Base-by-base conservation (phyloP, 805 yeast genomes). In the Pichia membranifaciens region DNA sequence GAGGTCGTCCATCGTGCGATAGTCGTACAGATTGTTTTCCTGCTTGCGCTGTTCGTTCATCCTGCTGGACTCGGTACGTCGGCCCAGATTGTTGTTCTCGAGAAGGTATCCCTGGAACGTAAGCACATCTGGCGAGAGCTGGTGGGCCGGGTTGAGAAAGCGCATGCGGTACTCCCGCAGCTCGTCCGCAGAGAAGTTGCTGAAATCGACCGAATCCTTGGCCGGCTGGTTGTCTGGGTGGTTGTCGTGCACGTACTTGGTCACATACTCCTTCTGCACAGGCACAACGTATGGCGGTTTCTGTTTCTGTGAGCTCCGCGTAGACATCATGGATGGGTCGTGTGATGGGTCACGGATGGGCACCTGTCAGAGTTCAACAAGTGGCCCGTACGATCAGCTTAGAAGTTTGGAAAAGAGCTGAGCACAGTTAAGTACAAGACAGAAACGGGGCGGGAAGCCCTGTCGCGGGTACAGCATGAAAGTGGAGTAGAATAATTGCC, bases 161-260 rank as follows among this genome's bases (percentile, higher is more conserved):
- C 76, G 70, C 43, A 72, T 74, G 53, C 81, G 75, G 70, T 91
- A 93, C 45, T 75, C 78, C 47, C 93, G 75, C 43, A 91, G 70
- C n/a, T 81, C 73, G 0, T 70, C 74, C 38, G 77, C 77, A 3
- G 87, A 78, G 50, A 85, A 74, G 1, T 74, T 62, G 37, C 74
- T 78, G 57, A 90, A 88, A 63, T 89, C 93, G 49, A 86, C 57
- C 1, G 89, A 84, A 47, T 80, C 77, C 1, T 69, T 64, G 9
- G 66, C 64, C 0, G 74, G 73, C 29, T 59, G 58, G 53, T 82
- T 82, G 36, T 75, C 68, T 1, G 90, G 90, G 3, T 89, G 90
- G 57, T 85, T 85, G 21, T 85, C 77, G 54, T 84, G 75, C 36
- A 85, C 79, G 61, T 85, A 87, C 50, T 78, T 79, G n/a, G 78